Percentiles rank a stretch among this genome's conserved stretches.
Conservation (phyloP, 192 early-diverging fungal species). For the Coemansia sp. region DNA sequence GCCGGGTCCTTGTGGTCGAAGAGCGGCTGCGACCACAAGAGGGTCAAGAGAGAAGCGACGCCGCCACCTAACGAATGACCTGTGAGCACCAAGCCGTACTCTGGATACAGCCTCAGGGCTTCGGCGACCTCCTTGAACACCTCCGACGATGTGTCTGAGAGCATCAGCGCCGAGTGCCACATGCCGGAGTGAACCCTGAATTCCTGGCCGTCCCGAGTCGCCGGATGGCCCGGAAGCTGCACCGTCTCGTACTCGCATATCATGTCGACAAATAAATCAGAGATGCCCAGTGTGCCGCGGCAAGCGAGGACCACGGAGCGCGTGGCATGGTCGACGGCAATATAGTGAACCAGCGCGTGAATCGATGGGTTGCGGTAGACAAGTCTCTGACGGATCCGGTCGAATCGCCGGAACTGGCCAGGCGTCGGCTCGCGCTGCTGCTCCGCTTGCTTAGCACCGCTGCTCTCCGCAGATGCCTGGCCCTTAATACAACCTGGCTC, state of each 20-base stretch:
- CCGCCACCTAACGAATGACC: conserved; percentile 90
- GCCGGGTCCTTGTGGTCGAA: conserved; percentile 18
- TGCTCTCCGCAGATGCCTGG: not conserved
- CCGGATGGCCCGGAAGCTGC: conserved; percentile 23
- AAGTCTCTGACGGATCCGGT: conserved; percentile 39
- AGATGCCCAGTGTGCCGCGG: conserved; percentile 82
- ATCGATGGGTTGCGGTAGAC: conserved; percentile 58
- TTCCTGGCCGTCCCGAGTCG: conserved; percentile 5
- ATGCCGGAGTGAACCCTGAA: conserved; percentile 82
- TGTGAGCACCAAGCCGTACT: conserved; percentile 79
- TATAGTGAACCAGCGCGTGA: conserved; percentile 73
- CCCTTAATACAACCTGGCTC: not conserved
- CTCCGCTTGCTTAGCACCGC: not conserved
- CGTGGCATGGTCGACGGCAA: conserved; percentile 78
- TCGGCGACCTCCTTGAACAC: conserved; percentile 70
- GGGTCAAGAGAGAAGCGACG: conserved; percentile 71
- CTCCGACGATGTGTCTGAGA: conserved; percentile 63
- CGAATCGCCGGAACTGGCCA: conserved; percentile 40
- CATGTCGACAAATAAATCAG: conserved; percentile 86
- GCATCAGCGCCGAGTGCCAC: conserved; percentile 71
- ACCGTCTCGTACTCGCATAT: conserved; percentile 66
- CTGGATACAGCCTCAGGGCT: conserved; percentile 67
- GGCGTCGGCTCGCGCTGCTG: conserved; percentile 20
- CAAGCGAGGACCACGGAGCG: conserved; percentile 76
- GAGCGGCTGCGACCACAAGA: conserved; percentile 64